These are phyloP conservation scores for Fonsecaea pedrosoi DNA, from an alignment of 2,329 filamentous ascomycete genomes.

Conservation along the genomic window DNA sequence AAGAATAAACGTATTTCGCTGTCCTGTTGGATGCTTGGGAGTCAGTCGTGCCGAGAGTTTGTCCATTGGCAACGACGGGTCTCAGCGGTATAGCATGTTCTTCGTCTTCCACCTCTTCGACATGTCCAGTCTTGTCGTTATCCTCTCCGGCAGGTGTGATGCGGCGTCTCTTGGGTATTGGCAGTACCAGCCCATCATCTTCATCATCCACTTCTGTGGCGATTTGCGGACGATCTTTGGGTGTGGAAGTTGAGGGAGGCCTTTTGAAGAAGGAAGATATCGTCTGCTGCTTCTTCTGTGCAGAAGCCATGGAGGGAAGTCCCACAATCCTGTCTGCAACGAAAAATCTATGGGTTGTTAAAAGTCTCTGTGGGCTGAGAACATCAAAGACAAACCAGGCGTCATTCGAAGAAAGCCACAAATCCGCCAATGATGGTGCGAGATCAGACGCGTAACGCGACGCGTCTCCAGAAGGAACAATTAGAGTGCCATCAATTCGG, in stretches of 20 bases:
- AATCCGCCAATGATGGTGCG: constrained; percentile 1
- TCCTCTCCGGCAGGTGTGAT: constrained; percentile 41
- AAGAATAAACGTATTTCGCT: constrained; percentile 66
- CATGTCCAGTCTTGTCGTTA: constrained; percentile 36
- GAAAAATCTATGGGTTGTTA: neutral
- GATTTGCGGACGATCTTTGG: neutral
- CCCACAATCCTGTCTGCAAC: neutral
- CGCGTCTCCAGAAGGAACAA: neutral
- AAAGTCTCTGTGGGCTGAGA: neutral
- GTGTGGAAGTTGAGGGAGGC: constrained; percentile 11
- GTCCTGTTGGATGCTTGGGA: constrained; percentile 55
- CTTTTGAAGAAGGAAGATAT: constrained; percentile 43
- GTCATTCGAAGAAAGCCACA: constrained; percentile 2
- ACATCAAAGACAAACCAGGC: neutral
- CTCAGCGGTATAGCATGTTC: constrained; percentile 19
- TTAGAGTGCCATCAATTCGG: neutral
- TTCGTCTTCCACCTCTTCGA: constrained; percentile 11
- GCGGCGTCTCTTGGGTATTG: constrained; percentile 50
- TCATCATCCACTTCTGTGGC: constrained; percentile 46
- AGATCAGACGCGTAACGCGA: neutral
- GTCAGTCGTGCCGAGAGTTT: constrained; percentile 17
- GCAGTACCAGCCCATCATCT: constrained; percentile 49
- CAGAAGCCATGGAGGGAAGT: constrained; percentile 30
- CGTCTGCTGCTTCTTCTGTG: constrained; percentile 56
- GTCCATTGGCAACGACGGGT: constrained; percentile 31